A percentile compares a stretch with the other conserved stretches of the same genome.
Conservation (phyloP, 345 rosid genomes). For the Adansonia digitata region DNA sequence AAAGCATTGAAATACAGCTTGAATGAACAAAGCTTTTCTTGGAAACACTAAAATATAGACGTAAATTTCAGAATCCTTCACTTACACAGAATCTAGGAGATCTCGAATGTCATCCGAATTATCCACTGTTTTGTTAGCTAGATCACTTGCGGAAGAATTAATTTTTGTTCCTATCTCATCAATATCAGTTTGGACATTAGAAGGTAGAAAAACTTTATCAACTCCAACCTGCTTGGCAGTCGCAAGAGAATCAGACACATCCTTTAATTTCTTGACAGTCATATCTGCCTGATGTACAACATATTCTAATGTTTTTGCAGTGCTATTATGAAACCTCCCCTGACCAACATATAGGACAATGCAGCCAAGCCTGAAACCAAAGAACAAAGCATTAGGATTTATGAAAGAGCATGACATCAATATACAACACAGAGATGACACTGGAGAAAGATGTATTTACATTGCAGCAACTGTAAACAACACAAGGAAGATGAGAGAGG, state of each 20-base stretch:
- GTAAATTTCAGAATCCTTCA: neutral
- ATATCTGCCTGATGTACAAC: slow-evolving; percentile 69
- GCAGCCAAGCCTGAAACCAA: slow-evolving; percentile 69
- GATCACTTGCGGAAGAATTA: slow-evolving; percentile 44
- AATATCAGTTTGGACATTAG: slow-evolving; percentile 78
- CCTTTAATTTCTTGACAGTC: slow-evolving; percentile 50
- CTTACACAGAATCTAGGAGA: slow-evolving; percentile 70
- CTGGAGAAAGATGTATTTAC: slow-evolving; percentile 29
- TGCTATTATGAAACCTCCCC: slow-evolving; percentile 58
- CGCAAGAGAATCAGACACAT: slow-evolving; percentile 61
- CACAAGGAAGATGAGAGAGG: slow-evolving; percentile 65
- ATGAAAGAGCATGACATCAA: neutral
- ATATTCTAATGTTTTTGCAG: slow-evolving; percentile 60
- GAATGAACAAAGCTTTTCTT: neutral
- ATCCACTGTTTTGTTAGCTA: slow-evolving; percentile 47
- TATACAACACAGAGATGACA: neutral
- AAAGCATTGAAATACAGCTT: slow-evolving; percentile 8
- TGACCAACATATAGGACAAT: slow-evolving; percentile 72
- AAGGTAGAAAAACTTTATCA: slow-evolving; percentile 65
- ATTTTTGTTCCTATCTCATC: slow-evolving; percentile 65
- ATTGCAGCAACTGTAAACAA: slow-evolving; percentile 61
- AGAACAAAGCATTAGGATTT: slow-evolving; percentile 9
- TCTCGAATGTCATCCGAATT: slow-evolving; percentile 56
- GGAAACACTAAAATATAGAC: neutral
- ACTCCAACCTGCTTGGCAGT: slow-evolving; percentile 68